Evolutionary conservation across 352 stramenopile species (phyloP), one percentile per base, ranked within the genome.

Genomic region (Plasmopara viticola): DNA sequence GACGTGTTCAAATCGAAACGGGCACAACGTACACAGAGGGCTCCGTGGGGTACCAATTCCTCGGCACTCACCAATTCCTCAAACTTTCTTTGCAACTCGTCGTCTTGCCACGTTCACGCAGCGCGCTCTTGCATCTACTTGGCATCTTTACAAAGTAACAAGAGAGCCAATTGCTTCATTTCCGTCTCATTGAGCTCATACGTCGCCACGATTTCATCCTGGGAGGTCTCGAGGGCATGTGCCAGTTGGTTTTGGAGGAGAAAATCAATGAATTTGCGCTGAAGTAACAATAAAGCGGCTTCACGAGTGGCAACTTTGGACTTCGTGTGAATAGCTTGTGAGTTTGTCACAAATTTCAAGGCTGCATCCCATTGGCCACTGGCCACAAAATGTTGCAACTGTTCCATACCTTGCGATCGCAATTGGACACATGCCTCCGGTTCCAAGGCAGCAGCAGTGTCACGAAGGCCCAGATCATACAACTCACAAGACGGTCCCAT

Each of bases 401-500:
- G n/a, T n/a, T n/a, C n/a, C n/a, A n/a, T n/a, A n/a, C n/a, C n/a
- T n/a, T n/a, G n/a, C n/a, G n/a, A n/a, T n/a, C n/a, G n/a, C n/a
- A n/a, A n/a, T n/a, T n/a, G n/a, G n/a, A n/a, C n/a, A n/a, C n/a
- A n/a, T n/a, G n/a, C n/a, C n/a, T n/a, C n/a, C n/a, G n/a, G n/a
- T n/a, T n/a, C n/a, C n/a, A n/a, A n/a, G n/a, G n/a, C n/a, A n/a
- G n/a, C n/a, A n/a, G n/a, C n/a, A n/a, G n/a, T n/a, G n/a, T n/a
- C n/a, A n/a, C n/a, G n/a, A 37, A 72, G 88, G 7, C 77, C 76
- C 14, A 87, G 62, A 55, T 91, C 81, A 60, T 88, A 86, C 17
- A 91, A 69, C 57, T 91, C 81, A 9, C 81, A 39, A 90, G 51
- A 18, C 81, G 76, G 47, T 72, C 71, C 81, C 81, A 91, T 45